Base-by-base conservation (phyloP, 306 rosid species). In the Comarum palustre region DNA sequence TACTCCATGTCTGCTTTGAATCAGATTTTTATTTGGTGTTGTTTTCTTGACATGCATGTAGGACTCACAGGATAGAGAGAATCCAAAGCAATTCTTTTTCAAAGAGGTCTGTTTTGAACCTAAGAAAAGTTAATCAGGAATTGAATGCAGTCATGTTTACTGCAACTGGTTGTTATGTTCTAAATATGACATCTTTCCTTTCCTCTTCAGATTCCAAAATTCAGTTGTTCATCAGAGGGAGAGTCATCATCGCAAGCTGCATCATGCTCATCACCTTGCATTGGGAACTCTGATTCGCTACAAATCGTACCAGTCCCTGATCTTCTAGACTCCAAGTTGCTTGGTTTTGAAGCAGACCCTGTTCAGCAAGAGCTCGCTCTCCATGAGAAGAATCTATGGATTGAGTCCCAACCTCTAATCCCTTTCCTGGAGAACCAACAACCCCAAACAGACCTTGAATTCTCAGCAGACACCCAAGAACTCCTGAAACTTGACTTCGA, bases 221-320 rank as follows among this genome's bases (percentile, higher is more conserved):
- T 88, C 46, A 82, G 83, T 72, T 80, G 86, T 67, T 78, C 83
- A 76, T 86, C 90, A n/a, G 91, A 86, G 73, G 96, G 86, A 66
- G 98, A 87, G 68, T 58, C 85, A 25, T 83, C 89, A 25, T 73
- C 84, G 24, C 84, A 65, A 73, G 77, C 82, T 55, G 77, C 71
- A 12, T 52, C 87, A 43, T 71, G 68, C 68, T 84, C 84, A 46
- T 69, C 84, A 11, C 75, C 84, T 17, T 68, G 48, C 75, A 46
- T 66, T n/a, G 80, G 80, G 47, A 79, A 77, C 76, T 73, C 84
- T 0, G 84, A 78, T 42, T 65, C 45, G 20, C 74, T 84, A 50
- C 82, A 83, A 83, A 92, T 84, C 89, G 81, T 86, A 62, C 75
- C 87, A 27, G 71, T 87, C 27, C 86, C 84, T 2, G 96, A 92